A percentile compares a stretch with the other conserved stretches of the same genome.
Conservation (phyloP, 495 filamentous ascomycete species). For the Cairneyella variabilis region DNA sequence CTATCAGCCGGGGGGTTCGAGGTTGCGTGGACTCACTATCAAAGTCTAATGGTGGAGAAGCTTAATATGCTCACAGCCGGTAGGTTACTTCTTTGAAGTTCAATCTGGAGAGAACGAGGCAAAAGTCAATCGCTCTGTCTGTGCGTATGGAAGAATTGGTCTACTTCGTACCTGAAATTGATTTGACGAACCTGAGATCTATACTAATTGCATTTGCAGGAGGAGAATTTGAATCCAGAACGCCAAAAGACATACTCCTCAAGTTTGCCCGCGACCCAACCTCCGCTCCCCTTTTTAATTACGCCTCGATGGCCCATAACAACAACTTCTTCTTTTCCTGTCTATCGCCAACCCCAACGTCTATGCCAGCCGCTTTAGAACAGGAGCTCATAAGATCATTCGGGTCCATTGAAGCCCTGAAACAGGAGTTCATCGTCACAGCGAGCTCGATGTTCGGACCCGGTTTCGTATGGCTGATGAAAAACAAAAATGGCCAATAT, state of each 20-base stretch:
- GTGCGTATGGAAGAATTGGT: not conserved
- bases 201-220: too few species aligned
- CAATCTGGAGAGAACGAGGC: too few species aligned
- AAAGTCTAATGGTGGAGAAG: slow-evolving; percentile 63
- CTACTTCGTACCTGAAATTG: too few species aligned
- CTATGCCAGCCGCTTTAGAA: slow-evolving; percentile 47
- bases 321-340: slow-evolving; percentile 88
- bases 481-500: slow-evolving; percentile 30
- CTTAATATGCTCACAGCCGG: slow-evolving; percentile 72
- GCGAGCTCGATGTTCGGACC: slow-evolving; percentile 93
- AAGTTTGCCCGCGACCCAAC: slow-evolving; percentile 73
- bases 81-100: slow-evolving; percentile 36
- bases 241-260: slow-evolving; percentile 63
- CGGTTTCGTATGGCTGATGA: slow-evolving; percentile 92
- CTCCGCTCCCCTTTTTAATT: slow-evolving; percentile 81
- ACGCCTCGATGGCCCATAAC: slow-evolving; percentile 93
- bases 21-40: slow-evolving; percentile 81
- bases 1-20: slow-evolving; percentile 63
- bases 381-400: slow-evolving; percentile 59
- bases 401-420: slow-evolving; percentile 75
- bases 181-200: too few species aligned
- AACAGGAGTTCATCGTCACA: slow-evolving; percentile 71
- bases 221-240: slow-evolving; percentile 12
- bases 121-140: too few species aligned
- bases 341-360: slow-evolving; percentile 40